Conservation (phyloP, 805 yeast genomes). For the Metschnikowia peoriensis region DNA sequence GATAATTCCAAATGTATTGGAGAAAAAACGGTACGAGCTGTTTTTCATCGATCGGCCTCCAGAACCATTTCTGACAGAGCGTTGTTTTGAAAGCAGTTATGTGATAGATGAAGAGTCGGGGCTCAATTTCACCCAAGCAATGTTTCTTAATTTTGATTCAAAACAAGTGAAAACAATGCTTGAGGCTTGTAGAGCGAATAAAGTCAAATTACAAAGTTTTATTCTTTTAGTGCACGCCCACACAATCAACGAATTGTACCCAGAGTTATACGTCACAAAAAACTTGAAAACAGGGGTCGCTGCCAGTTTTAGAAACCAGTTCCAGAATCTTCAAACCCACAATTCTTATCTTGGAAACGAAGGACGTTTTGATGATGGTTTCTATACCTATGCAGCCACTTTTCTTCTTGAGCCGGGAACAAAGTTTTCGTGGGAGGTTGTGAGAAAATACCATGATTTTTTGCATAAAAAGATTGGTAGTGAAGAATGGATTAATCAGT, state of each 20-base stretch:
- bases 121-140: not conserved
- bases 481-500: conserved; percentile 4
- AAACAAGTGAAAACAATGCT: not conserved
- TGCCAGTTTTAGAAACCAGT: conserved; percentile 7
- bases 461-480: conserved; percentile 5
- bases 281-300: conserved; percentile 3
- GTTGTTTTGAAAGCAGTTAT: conserved; percentile 4
- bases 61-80: not conserved
- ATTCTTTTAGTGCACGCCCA: conserved; percentile 2
- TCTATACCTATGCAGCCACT: conserved; percentile 1
- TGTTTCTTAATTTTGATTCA: conserved; percentile 1
- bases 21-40: conserved; percentile 4
- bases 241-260: conserved; percentile 3
- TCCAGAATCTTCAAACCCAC: not conserved
- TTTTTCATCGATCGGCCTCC: conserved; percentile 1
- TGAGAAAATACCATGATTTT: conserved; percentile 4
- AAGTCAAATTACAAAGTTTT: conserved; percentile 3
- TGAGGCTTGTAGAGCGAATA: conserved; percentile 1
- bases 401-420: conserved; percentile 9
- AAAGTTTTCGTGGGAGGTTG: conserved; percentile 5
- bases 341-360: conserved; percentile 2
- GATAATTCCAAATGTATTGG: conserved; percentile 1
- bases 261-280: conserved; percentile 3
- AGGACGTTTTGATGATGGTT: conserved; percentile 6
- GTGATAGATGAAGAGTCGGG: conserved; percentile 1